These are phyloP conservation scores for Pelargonium nanum DNA, from an alignment of 345 rosid species.

Conservation along the genomic window DNA sequence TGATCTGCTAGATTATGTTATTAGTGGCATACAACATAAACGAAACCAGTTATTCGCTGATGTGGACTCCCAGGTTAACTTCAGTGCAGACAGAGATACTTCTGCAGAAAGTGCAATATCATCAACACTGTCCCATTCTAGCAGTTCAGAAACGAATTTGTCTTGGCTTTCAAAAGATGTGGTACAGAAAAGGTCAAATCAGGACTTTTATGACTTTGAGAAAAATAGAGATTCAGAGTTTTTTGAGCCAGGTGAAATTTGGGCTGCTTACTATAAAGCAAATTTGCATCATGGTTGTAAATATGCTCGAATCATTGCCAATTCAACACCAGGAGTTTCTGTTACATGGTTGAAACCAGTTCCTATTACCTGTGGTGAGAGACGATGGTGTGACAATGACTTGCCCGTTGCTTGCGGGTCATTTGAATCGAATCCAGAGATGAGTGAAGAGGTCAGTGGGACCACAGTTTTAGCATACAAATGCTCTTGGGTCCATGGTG, in stretches of 20 bases:
- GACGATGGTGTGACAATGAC: constrained; percentile 15
- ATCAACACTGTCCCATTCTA: constrained; percentile 1
- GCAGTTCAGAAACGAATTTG: constrained; percentile 1
- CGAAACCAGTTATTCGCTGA: background rate
- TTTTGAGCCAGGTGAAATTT: constrained; percentile 14
- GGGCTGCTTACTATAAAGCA: constrained; percentile 6
- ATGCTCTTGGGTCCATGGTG: background rate
- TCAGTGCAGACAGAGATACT: background rate
- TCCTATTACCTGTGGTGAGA: constrained; percentile 14
- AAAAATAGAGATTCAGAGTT: constrained; percentile 7
- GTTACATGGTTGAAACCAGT: constrained; percentile 20
- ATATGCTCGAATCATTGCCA: constrained; percentile 15
- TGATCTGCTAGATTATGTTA: background rate
- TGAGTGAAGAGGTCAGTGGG: constrained; percentile 1
- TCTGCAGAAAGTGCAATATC: background rate
- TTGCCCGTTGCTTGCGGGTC: constrained; percentile 20
- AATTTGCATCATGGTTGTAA: constrained; percentile 6
- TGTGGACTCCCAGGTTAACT: constrained; percentile 1
- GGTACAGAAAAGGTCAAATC: constrained; percentile 2
- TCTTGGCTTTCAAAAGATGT: background rate
- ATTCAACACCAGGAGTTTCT: constrained; percentile 6
- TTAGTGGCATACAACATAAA: background rate
- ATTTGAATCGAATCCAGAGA: constrained; percentile 14
- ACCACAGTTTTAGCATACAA: background rate
- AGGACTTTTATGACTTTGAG: constrained; percentile 13